Evolutionary conservation across 2,329 filamentous ascomycete species (phyloP).

Genomic region (Trichoderma endophyticum): DNA sequence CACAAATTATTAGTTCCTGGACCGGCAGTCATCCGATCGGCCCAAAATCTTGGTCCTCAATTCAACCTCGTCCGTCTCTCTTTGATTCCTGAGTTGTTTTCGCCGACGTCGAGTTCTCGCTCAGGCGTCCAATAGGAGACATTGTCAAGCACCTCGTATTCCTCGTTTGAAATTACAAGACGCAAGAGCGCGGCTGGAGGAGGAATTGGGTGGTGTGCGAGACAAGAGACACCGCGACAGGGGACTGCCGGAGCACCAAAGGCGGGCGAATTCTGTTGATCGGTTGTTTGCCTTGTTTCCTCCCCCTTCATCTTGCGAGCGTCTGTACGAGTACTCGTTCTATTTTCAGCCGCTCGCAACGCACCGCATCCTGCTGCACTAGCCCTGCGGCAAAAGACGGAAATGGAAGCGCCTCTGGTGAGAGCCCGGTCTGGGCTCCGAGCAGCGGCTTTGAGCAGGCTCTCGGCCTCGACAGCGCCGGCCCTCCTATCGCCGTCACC

Average conservation of each 20-base stretch:
- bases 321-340: neutral
- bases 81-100: neutral
- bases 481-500: neutral
- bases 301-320: neutral
- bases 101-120: neutral
- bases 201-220: neutral
- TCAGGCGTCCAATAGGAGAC: neutral
- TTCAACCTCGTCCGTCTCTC: neutral
- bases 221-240: neutral
- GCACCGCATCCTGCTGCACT: constrained; percentile 5
- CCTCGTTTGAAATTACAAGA: neutral
- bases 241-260: neutral
- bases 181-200: neutral
- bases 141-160: neutral
- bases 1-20: neutral
- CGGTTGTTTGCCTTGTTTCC: neutral
- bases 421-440: constrained; percentile 13
- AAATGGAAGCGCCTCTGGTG: constrained; percentile 13
- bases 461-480: neutral
- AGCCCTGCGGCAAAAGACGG: neutral
- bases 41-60: constrained; percentile 7
- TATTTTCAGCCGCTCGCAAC: constrained; percentile 3
- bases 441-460: neutral
- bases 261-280: neutral
- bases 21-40: constrained; percentile 15